Base-by-base conservation (phyloP, 495 filamentous ascomycete species). In the Aspergillus campestris region DNA sequence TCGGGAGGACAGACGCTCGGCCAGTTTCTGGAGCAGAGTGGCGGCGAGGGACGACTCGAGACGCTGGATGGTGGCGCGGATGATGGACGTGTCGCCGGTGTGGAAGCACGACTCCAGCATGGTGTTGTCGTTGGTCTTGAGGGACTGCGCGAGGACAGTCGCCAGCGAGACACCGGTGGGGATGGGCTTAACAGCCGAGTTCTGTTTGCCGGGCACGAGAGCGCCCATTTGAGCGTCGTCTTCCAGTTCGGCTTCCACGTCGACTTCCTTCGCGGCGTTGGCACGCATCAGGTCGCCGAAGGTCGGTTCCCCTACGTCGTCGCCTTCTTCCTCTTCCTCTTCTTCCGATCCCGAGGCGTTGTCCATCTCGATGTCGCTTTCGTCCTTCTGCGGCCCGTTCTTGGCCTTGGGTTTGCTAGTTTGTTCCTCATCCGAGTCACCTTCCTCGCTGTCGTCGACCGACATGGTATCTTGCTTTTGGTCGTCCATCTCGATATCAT, bases 31-130 rank as follows among this genome's bases (percentile, higher is more conserved):
- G 38, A 97, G 77, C 24, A 98, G 74, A 9, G 65, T 76, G 10
- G 80, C 78, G 6, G 89, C 90, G 32, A 94, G 79, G 1, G 80
- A 74, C 8, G 92, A 94, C 51, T 89, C 87, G 31, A 98, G 77
- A 40, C 89, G 82, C 54, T 94, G 83, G 46, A 98, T 87, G 40
- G 92, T 98, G 34, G 82, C 77, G 47, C 86, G 83, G 53, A 98
- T 84, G 48, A 80, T 86, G 40, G 69, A 67, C 47, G 79, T 57
- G 55, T 95, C 86, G 44, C 72, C 78, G 24, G 82, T 81, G 58
- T 86, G 84, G 53, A 98, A 82, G 63, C 91, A 96, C 1, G 87
- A 88, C 65, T 97, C 91, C 44, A 98, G 82, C 44, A 96, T 83
- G 36, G 78, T 78, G 41, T 70, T 70, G 65, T 98, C 92, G 65